Conservation (phyloP, 2,329 filamentous ascomycete species). For the Aspergillus pseudoterreus region DNA sequence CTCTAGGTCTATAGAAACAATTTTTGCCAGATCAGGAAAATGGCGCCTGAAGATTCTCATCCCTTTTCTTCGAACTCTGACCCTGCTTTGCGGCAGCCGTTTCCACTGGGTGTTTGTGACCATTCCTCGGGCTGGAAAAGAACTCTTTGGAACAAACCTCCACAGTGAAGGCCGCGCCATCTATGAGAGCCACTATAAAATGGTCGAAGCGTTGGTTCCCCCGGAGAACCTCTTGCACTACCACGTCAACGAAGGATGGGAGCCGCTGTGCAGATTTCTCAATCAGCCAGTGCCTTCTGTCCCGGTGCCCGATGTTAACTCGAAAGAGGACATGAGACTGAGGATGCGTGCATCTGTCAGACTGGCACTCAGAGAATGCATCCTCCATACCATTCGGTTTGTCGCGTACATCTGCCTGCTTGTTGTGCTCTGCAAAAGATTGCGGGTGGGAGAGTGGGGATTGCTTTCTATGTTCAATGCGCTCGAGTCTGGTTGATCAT, state of each 20-base stretch:
- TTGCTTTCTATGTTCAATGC: too few species aligned
- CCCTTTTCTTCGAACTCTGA: background rate
- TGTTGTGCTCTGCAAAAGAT: background rate
- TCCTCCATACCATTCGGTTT: background rate
- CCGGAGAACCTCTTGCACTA: conserved; percentile 43
- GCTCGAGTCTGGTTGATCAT: too few species aligned
- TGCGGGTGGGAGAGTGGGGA: too few species aligned
- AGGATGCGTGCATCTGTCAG: background rate
- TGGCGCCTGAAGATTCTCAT: background rate
- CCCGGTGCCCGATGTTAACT: background rate
- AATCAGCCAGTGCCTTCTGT: conserved; percentile 18
- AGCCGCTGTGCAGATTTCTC: conserved; percentile 46
- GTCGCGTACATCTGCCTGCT: background rate
- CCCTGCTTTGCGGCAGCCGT: background rate
- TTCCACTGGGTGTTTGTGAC: background rate
- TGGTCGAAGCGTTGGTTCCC: conserved; percentile 38
- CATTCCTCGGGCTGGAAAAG: background rate
- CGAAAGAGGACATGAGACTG: background rate
- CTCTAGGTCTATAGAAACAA: background rate
- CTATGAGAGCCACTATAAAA: conserved; percentile 44
- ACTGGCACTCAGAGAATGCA: background rate
- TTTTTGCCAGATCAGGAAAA: background rate
- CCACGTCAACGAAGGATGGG: conserved; percentile 44
- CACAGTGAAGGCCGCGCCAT: background rate
- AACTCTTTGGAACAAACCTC: background rate